Percentiles rank a stretch among this genome's conserved stretches.
phyloP scores from a whole-genome alignment of 2,329 filamentous ascomycete genomes.

The Pseudogymnoascus sp. region DNA sequence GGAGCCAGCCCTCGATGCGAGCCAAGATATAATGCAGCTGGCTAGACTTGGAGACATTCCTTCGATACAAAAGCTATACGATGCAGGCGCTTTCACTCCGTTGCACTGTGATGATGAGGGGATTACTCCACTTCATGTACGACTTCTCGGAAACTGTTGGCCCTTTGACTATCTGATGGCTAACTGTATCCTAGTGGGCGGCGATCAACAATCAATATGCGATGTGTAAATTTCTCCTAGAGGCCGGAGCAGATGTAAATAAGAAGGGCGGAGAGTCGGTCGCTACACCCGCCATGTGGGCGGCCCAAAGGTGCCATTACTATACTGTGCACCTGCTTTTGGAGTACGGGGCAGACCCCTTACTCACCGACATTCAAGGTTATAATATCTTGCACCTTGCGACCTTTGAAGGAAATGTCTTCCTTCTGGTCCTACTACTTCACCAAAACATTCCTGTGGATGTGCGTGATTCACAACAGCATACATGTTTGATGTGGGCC shows the following conservation, averaged over 20 bases:
- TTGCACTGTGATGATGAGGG: constrained; percentile 82
- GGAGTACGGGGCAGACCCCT: constrained; percentile 82
- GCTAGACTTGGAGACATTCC: constrained; percentile 79
- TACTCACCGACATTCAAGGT: constrained; percentile 86
- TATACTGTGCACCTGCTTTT: constrained; percentile 92
- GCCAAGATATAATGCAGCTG: constrained; percentile 91
- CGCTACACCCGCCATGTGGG: constrained; percentile 93
- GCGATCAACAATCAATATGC: constrained; percentile 98
- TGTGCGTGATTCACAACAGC: constrained; percentile 77
- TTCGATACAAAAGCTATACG: constrained; percentile 83
- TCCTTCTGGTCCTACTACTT: constrained; percentile 77
- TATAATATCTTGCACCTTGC: constrained; percentile 97
- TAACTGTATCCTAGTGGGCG: constrained; percentile 62
- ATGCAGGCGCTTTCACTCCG: constrained; percentile 70
- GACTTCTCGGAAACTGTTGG: constrained; percentile 24
- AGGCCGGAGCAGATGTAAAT: constrained; percentile 73
- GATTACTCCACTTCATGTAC: constrained; percentile 90
- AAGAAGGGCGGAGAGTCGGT: constrained; percentile 91
- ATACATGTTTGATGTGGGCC: constrained; percentile 97
- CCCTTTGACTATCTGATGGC: constrained; percentile 4
- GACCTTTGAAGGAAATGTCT: constrained; percentile 92
- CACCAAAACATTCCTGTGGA: constrained; percentile 96
- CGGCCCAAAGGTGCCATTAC: constrained; percentile 91
- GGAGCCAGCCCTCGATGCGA: constrained; percentile 25
- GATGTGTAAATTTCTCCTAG: constrained; percentile 92